Conservation (phyloP, 441 rosid genomes). For the Bruguiera hainesii region DNA sequence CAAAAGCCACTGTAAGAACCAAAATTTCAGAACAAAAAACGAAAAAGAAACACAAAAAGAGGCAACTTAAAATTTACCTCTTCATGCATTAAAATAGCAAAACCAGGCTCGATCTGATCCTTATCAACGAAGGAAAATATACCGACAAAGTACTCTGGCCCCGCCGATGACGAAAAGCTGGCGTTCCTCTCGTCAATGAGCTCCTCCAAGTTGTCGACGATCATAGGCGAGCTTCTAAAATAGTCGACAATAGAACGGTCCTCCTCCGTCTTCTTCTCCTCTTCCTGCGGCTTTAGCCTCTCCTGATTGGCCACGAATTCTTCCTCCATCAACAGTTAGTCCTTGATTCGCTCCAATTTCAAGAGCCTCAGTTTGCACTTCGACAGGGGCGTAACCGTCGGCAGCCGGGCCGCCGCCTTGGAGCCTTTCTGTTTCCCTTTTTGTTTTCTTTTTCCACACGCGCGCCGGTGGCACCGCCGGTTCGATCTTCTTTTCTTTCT, state of each 20-base stretch:
- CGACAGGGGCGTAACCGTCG: conserved; percentile 70
- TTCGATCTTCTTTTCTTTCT: conserved; percentile 42
- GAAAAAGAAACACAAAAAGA: not conserved
- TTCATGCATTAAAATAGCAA: conserved; percentile 91
- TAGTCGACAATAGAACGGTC: conserved; percentile 92
- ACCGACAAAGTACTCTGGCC: conserved; percentile 89
- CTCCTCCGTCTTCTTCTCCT: conserved; percentile 95
- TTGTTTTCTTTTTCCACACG: conserved; percentile 85
- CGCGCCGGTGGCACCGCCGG: conserved; percentile 91
- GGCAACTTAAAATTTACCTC: conserved; percentile 43
- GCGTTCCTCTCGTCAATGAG: conserved; percentile 95
- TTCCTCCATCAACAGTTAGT: conserved; percentile 88
- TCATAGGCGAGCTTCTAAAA: conserved; percentile 91
- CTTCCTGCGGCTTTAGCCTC: conserved; percentile 87
- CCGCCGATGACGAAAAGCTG: conserved; percentile 85
- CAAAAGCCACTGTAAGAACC: not conserved
- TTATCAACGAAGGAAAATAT: conserved; percentile 84
- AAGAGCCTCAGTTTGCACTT: conserved; percentile 82
- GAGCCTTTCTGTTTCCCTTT: conserved; percentile 81
- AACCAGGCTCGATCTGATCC: conserved; percentile 93
- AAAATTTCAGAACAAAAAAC: not conserved
- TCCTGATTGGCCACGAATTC: conserved; percentile 89
- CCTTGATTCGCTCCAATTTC: conserved; percentile 83
- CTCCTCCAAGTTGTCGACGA: conserved; percentile 91
- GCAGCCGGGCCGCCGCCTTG: conserved; percentile 83